These are phyloP conservation scores for Lyophyllum shimeji DNA, from an alignment of 768 basidiomycete species.

Conservation along the genomic window DNA sequence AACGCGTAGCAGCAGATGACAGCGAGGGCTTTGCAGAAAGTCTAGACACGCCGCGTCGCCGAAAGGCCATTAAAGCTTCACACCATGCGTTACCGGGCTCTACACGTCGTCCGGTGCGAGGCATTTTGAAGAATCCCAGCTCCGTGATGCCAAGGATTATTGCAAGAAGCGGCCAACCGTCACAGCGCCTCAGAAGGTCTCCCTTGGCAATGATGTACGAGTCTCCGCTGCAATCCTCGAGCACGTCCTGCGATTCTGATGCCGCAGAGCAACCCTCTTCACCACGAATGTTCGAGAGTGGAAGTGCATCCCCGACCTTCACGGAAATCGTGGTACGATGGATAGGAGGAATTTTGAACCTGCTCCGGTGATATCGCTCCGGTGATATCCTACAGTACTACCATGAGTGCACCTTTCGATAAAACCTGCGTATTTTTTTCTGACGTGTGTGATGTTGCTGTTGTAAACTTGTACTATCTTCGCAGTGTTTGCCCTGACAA, in stretches of 20 bases:
- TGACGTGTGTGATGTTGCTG: not conserved
- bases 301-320: not conserved
- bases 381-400: not conserved
- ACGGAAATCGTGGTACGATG: not conserved
- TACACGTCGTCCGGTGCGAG: not conserved
- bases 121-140: slow-evolving; percentile 1
- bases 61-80: not conserved
- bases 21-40: not conserved
- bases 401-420: not conserved
- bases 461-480: no score
- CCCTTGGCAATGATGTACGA: not conserved
- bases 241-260: not conserved
- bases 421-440: not conserved
- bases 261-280: not conserved
- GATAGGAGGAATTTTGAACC: not conserved
- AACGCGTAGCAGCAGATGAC: not conserved
- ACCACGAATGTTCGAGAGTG: not conserved
- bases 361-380: not conserved
- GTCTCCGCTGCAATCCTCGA: not conserved
- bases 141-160: not conserved
- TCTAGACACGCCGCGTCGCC: not conserved
- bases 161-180: not conserved
- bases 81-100: not conserved
- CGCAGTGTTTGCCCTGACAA: no score
- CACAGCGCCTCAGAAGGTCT: not conserved